These are phyloP conservation scores for Pisolithus thermaeus DNA, from an alignment of 1,284 basidiomycete genomes.

Conservation along the genomic window DNA sequence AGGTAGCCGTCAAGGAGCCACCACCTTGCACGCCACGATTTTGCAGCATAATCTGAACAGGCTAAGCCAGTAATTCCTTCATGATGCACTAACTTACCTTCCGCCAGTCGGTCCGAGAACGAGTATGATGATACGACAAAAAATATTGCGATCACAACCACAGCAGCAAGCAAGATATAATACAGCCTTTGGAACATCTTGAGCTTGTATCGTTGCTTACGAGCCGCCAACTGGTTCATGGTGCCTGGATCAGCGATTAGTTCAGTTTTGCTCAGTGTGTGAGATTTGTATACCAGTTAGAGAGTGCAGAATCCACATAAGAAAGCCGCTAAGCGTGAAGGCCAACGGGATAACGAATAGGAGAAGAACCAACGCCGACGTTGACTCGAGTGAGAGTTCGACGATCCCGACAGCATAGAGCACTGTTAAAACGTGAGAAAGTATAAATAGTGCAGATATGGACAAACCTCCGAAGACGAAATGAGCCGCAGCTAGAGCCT, in stretches of 20 bases:
- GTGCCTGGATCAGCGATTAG: conserved; percentile 51
- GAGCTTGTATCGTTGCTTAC: conserved; percentile 85
- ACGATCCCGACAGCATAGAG: conserved; percentile 91
- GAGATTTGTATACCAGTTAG: conserved; percentile 56
- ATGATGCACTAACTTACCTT: conserved; percentile 49
- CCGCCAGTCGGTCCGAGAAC: conserved; percentile 85
- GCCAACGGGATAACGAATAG: conserved; percentile 90
- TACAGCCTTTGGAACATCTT: conserved; percentile 84
- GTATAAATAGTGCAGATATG: not conserved
- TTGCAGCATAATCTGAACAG: conserved; percentile 78
- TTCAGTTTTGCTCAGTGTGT: not conserved
- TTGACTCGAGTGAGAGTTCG: conserved; percentile 85
- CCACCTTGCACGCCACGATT: conserved; percentile 94
- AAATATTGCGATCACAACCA: conserved; percentile 81
- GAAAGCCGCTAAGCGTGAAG: conserved; percentile 89
- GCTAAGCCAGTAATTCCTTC: not conserved
- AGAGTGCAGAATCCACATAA: conserved; percentile 94
- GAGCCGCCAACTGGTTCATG: conserved; percentile 74
- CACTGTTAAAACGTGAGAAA: conserved; percentile 41
- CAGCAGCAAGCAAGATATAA: conserved; percentile 81
- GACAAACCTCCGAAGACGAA: conserved; percentile 87
- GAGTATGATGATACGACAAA: conserved; percentile 90
- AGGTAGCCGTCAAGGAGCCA: conserved; percentile 97
- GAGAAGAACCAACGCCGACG: conserved; percentile 72
- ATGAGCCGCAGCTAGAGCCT: conserved; percentile 74